Evolutionary conservation across 176 grass and related monocot species (phyloP).

Genomic region (Cocos nucifera): DNA sequence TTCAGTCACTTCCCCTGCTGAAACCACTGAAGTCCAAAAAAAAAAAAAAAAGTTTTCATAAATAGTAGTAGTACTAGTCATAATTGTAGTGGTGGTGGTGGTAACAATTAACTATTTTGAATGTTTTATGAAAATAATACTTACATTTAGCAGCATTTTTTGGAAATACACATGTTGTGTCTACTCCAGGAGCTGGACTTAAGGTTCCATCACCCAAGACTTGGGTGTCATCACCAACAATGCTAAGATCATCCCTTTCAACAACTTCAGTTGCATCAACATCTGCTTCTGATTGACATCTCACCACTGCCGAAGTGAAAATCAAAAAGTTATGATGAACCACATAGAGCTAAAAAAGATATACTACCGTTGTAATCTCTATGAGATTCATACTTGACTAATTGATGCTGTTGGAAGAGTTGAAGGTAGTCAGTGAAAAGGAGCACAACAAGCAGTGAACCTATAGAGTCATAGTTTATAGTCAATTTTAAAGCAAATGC

Average conservation of each 20-base stretch:
- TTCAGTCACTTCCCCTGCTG: slow-evolving; percentile 80
- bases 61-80: no score
- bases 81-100: no score
- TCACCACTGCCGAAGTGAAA: slow-evolving; percentile 35
- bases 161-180: slow-evolving; percentile 73
- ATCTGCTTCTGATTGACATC: slow-evolving; percentile 73
- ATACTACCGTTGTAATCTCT: no score
- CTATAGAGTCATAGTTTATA: no score
- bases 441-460: no score
- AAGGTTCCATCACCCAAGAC: slow-evolving; percentile 54
- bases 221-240: slow-evolving; percentile 85
- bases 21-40: slow-evolving; percentile 52
- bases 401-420: no score
- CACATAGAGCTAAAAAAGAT: no score
- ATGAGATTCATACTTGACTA: no score
- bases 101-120: neutral
- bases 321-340: no score
- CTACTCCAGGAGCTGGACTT: slow-evolving; percentile 59
- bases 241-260: slow-evolving; percentile 71
- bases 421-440: no score
- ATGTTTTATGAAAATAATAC: slow-evolving; percentile 3
- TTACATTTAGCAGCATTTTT: slow-evolving; percentile 93
- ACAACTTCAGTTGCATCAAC: slow-evolving; percentile 77
- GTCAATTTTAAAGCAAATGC: no score
- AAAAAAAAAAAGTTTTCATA: slow-evolving; percentile 1